phyloP scores from a whole-genome alignment of 768 basidiomycete species.

The Lactarius evosmus region DNA sequence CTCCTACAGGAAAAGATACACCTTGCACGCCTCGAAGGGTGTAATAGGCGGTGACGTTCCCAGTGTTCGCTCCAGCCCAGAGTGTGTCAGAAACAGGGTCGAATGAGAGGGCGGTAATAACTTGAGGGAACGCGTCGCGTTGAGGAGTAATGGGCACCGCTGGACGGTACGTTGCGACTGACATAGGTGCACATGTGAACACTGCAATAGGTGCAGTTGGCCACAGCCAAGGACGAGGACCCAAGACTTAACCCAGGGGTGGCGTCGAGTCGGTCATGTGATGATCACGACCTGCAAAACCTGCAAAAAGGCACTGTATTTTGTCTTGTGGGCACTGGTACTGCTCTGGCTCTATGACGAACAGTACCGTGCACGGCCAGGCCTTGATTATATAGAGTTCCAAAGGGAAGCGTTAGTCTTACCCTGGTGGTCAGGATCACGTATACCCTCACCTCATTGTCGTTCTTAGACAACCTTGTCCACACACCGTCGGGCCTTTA shows the following conservation, averaged over 20 bases:
- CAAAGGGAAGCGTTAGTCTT: too few relatives aligned
- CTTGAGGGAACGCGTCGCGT: slow-evolving; percentile 37
- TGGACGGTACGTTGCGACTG: slow-evolving; percentile 29
- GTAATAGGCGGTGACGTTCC: slow-evolving; percentile 67
- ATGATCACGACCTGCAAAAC: slow-evolving; percentile 23
- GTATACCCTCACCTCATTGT: too few relatives aligned
- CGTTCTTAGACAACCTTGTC: too few relatives aligned
- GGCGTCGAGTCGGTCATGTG: background rate
- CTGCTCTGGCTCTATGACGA: too few relatives aligned
- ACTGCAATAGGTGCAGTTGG: background rate
- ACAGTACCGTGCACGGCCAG: too few relatives aligned
- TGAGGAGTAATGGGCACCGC: slow-evolving; percentile 30
- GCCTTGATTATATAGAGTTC: too few relatives aligned
- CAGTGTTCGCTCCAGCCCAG: slow-evolving; percentile 78
- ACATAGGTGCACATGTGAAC: slow-evolving; percentile 18
- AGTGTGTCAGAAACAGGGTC: slow-evolving; percentile 89
- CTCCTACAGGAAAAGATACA: slow-evolving; percentile 71
- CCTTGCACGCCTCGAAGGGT: slow-evolving; percentile 60
- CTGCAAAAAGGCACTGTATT: too few relatives aligned
- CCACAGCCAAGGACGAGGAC: background rate
- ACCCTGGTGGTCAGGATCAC: too few relatives aligned
- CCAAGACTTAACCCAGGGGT: too few relatives aligned
- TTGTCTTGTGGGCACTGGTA: too few relatives aligned
- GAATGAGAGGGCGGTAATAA: slow-evolving; percentile 76
- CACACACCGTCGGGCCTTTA: too few relatives aligned